Evolutionary conservation across 2,329 filamentous ascomycete genomes (phyloP).

Genomic region (Penicillium capsulatum): DNA sequence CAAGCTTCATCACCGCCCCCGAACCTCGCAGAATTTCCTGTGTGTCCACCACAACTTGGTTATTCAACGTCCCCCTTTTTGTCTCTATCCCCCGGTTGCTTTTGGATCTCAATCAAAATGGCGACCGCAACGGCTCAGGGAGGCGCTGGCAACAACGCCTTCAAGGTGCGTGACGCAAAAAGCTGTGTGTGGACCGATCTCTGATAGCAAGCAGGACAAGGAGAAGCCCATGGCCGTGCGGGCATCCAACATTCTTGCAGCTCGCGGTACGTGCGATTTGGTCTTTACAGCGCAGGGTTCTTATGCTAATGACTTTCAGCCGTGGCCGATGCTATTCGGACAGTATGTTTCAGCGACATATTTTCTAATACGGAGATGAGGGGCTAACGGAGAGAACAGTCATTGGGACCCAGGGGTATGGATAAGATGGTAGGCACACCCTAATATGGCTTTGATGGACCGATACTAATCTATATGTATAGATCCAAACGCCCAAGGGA

Average conservation of each 20-base stretch:
- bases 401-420: constrained; percentile 93
- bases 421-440: constrained; percentile 73
- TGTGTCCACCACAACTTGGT: constrained; percentile 25
- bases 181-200: constrained; percentile 29
- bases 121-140: constrained; percentile 46
- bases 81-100: constrained; percentile 23
- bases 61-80: constrained; percentile 18
- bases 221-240: constrained; percentile 98
- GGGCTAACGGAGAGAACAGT: constrained; percentile 49
- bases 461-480: constrained; percentile 24
- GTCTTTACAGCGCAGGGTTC: neutral
- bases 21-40: constrained; percentile 40
- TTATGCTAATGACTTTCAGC: constrained; percentile 53
- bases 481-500: constrained; percentile 91
- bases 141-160: constrained; percentile 59
- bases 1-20: constrained; percentile 41
- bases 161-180: constrained; percentile 52
- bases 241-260: constrained; percentile 93
- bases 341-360: constrained; percentile 46
- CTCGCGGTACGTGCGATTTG: constrained; percentile 63
- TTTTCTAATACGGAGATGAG: constrained; percentile 27
- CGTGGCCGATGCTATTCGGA: constrained; percentile 95
- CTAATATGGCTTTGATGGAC: neutral
- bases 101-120: constrained; percentile 43
- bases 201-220: constrained; percentile 62